A percentile compares a stretch with the other conserved stretches of the same genome.
phyloP scores from a whole-genome alignment of 2,329 filamentous ascomycete genomes.

The Trichoderma hamatum region DNA sequence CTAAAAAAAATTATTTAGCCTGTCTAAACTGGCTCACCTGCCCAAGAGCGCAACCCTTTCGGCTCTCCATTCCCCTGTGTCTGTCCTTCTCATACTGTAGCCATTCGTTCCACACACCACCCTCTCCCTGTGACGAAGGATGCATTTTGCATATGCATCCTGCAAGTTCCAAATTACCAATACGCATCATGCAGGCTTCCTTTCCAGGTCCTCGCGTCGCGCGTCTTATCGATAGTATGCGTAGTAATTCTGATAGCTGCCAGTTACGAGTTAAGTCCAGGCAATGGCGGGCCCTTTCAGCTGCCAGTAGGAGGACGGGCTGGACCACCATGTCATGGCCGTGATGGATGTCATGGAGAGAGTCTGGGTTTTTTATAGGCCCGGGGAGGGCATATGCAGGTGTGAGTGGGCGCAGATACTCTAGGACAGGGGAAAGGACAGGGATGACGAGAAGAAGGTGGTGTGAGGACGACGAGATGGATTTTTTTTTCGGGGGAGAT shows the following conservation, averaged over 20 bases:
- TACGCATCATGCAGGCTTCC: slow-evolving; percentile 4
- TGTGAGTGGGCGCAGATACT: slow-evolving; percentile 19
- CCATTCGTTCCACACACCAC: neutral
- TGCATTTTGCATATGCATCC: slow-evolving; percentile 21
- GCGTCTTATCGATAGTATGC: slow-evolving; percentile 22
- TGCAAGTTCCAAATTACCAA: slow-evolving; percentile 4
- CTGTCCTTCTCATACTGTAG: neutral
- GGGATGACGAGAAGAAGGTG: neutral
- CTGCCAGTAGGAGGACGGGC: neutral
- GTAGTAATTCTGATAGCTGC: slow-evolving; percentile 10
- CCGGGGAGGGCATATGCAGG: neutral
- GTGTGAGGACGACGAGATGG: neutral
- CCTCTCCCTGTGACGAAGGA: slow-evolving; percentile 12
- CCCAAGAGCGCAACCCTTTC: slow-evolving; percentile 12
- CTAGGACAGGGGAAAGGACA: slow-evolving; percentile 12
- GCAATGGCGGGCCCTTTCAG: neutral
- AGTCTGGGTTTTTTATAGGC: neutral
- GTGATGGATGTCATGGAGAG: neutral
- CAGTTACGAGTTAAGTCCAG: slow-evolving; percentile 4
- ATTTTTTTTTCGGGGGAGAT: neutral
- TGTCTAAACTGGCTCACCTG: slow-evolving; percentile 10
- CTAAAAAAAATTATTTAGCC: neutral
- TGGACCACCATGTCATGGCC: slow-evolving; percentile 1
- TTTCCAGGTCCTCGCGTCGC: neutral
- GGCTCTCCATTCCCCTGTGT: neutral